Base-by-base conservation (phyloP, 768 basidiomycete species). In the Pisolithus marmoratus region DNA sequence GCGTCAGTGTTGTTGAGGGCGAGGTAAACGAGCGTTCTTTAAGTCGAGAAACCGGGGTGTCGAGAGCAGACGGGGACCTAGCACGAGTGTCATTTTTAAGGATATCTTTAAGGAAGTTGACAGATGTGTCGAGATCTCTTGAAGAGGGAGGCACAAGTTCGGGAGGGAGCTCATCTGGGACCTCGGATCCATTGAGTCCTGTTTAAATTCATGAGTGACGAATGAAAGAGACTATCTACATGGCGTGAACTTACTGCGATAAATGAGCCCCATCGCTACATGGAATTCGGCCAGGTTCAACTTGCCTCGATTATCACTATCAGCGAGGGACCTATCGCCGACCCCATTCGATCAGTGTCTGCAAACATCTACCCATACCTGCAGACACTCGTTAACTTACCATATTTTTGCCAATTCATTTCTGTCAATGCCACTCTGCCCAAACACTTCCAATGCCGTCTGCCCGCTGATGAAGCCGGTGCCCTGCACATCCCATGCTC, bases 231-330 rank as follows among this genome's bases (percentile, higher is more conserved):
- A 52, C 29, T 27, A 38, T 26, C 14, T 6, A 50, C 8, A 6
- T 11, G 37, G 4, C 23, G 51, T 24, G 20, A 48, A 81, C 90
- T 60, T 72, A 97, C 95, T 80, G 63, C 96, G 85, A 71, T 94
- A 97, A 62, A 99, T 98, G 50, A 98, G 74, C 48, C 90, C 93
- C 95, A 99, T 99, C 0, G 96, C 96, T 53, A 97, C 90, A 65
- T 98, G 93, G 66, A 99, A 99, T 66, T 98, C 96, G 14, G 90
- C 87, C 24, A 95, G 74, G 59, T 96, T 97, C 45, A 98, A 81
- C 68, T 94, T 96, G 22, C 96, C 96, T 22, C 93, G 85, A 69
- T 98, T 92, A 54, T 94, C 88, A 37, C 82, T 79, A 69, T 99
- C 96, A 19, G 94, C 91, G 6, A 98, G 79, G 14, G 83, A 85